Evolutionary conservation across 805 yeast genomes (phyloP).

Genomic region (Candida boidinii): DNA sequence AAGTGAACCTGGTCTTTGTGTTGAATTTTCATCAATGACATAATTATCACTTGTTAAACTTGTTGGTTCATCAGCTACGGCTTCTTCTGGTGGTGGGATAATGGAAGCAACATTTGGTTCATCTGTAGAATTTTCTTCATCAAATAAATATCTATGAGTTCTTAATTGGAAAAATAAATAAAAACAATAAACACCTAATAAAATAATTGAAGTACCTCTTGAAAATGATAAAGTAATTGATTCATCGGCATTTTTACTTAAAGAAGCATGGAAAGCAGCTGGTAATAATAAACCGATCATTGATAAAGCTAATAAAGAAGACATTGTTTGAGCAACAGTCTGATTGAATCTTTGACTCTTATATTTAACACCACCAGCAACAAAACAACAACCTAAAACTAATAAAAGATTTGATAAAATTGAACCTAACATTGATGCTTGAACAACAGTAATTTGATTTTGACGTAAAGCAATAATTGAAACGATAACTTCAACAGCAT

Average conservation of each 20-base stretch:
- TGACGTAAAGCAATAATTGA: constrained; percentile 80
- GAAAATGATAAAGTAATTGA: constrained; percentile 67
- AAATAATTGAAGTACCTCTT: constrained; percentile 76
- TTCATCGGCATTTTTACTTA: constrained; percentile 23
- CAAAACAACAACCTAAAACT: constrained; percentile 92
- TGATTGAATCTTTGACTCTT: constrained; percentile 85
- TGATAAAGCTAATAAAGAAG: constrained; percentile 84
- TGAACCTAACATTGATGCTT: constrained; percentile 95
- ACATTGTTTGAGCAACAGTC: constrained; percentile 98
- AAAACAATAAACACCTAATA: constrained; percentile 67
- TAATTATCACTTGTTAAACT: background rate
- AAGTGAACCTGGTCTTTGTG: constrained; percentile 1
- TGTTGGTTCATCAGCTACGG: constrained; percentile 1
- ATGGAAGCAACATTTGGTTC: constrained; percentile 13
- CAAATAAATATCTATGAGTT: constrained; percentile 71
- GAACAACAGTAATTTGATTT: constrained; percentile 88
- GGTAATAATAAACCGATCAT: constrained; percentile 86
- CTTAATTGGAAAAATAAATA: constrained; percentile 82
- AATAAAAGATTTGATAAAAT: constrained; percentile 80
- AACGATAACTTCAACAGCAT: constrained; percentile 95
- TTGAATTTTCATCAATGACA: constrained; percentile 1
- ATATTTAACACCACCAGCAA: constrained; percentile 85
- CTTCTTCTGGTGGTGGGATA: background rate
- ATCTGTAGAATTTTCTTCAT: constrained; percentile 30
- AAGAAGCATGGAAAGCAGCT: constrained; percentile 87